phyloP scores from a whole-genome alignment of 1,284 basidiomycete genomes.

The Chondrostereum purpureum region DNA sequence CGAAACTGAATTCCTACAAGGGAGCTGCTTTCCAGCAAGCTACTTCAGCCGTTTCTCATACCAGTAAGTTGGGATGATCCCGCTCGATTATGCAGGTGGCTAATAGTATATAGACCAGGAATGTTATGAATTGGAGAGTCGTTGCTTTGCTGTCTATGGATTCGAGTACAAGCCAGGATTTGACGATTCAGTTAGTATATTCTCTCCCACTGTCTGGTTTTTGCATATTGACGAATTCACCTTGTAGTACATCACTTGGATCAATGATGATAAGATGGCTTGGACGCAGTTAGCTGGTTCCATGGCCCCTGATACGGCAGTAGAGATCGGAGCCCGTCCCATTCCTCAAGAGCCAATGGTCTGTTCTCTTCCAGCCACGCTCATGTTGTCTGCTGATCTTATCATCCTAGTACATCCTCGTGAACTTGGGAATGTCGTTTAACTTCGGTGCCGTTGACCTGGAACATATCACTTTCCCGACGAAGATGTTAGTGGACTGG shows the following conservation, averaged over 20 bases:
- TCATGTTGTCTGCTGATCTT: slow-evolving; percentile 1
- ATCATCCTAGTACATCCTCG: slow-evolving; percentile 43
- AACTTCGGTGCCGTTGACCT: slow-evolving; percentile 51
- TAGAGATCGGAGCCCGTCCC: slow-evolving; percentile 53
- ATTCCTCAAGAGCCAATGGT: slow-evolving; percentile 73
- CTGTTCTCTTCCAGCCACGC: slow-evolving; percentile 16
- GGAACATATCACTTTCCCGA: slow-evolving; percentile 45
- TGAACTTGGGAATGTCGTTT: slow-evolving; percentile 42
- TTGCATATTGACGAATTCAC: too few species aligned
- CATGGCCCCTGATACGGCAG: slow-evolving; percentile 49
- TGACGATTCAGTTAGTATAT: slow-evolving; percentile 8
- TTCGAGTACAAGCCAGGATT: slow-evolving; percentile 15
- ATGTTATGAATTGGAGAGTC: slow-evolving; percentile 12
- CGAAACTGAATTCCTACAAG: slow-evolving; percentile 43
- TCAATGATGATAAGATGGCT: slow-evolving; percentile 45
- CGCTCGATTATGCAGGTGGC: neutral
- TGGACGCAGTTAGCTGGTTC: slow-evolving; percentile 67
- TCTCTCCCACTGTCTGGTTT: too few species aligned
- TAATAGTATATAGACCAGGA: slow-evolving; percentile 10
- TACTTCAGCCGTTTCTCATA: slow-evolving; percentile 42
- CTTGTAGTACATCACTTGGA: slow-evolving; percentile 63
- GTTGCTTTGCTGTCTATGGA: slow-evolving; percentile 12
- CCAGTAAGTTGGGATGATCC: slow-evolving; percentile 23
- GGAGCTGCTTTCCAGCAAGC: slow-evolving; percentile 54
- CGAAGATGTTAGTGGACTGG: slow-evolving; percentile 58